Base-by-base conservation (phyloP, 2,329 filamentous ascomycete species). In the Fusarium tanahbumbuense region DNA sequence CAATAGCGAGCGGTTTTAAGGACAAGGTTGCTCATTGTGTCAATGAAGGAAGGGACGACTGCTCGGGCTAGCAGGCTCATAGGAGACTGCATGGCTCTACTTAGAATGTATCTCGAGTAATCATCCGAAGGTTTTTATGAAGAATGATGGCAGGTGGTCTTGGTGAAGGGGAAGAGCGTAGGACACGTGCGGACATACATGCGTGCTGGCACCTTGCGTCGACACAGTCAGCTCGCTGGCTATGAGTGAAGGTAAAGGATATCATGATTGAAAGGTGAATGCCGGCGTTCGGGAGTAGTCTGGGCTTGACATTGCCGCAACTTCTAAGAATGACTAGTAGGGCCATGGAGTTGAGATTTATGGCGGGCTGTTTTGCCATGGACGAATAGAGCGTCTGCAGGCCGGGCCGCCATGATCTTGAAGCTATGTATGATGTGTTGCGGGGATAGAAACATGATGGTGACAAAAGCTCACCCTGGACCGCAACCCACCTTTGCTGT, bases 21-120 rank as follows among this genome's bases (percentile, higher is more conserved):
- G 48, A 64, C 47, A 67, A 56, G 64, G 68, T 68, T 71, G 64
- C 74, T 71, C 58, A 63, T 67, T 71, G 61, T 63, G 64, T 61
- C 56, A 68, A 67, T 68, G 58, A 60, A 61, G 62, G 57, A 61
- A 60, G 57, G 52, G 44, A 52, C 59, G 54, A 64, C 62, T 64
- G 50, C 60, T 66, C 50, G 58, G 64, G 59, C 61, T 61, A 41
- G 23, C 50, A 47, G 66, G 54, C 62, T 63, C 56, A 52, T 63
- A 50, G 62, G 65, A 64, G 64, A 70, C 64, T 64, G 50, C 67
- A 64, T 66, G 60, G 71, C 63, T 68, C 70, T 75, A 73, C 65
- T 72, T 76, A 76, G 74, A 76, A 73, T 76, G 74, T 76, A 76
- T 75, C 60, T 75, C 64, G 74, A 76, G 72, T 76, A 74, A 72